Conservation (phyloP, 225 moss, liverwort and hornwort species). For the Polytrichum commune region DNA sequence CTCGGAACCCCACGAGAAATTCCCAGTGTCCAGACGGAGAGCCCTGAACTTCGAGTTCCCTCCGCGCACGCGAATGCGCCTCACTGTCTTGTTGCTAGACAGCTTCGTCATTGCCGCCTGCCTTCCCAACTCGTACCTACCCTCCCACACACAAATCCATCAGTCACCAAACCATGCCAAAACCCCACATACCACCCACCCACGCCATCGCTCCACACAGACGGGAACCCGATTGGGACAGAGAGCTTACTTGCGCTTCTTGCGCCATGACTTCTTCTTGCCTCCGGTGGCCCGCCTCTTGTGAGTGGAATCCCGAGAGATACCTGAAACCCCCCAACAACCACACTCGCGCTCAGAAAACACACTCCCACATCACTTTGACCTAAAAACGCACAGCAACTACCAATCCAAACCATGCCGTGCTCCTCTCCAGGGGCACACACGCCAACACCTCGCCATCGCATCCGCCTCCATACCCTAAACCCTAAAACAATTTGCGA, state of each 20-base stretch:
- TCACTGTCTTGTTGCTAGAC: slow-evolving; percentile 90
- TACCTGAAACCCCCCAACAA: slow-evolving; percentile 48
- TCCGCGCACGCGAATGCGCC: slow-evolving; percentile 69
- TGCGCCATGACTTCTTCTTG: slow-evolving; percentile 99
- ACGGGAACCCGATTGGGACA: background rate
- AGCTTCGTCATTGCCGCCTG: slow-evolving; percentile 89
- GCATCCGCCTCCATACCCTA: no score
- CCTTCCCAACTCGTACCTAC: slow-evolving; percentile 89
- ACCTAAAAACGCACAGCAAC: no score
- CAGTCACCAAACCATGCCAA: slow-evolving; percentile 1
- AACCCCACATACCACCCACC: background rate
- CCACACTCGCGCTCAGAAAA: no score
- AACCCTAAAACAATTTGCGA: no score
- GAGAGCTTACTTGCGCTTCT: slow-evolving; percentile 75
- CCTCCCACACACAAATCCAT: background rate
- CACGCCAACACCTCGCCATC: no score
- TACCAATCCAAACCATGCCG: no score
- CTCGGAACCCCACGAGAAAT: slow-evolving; percentile 89
- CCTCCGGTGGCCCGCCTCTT: slow-evolving; percentile 95
- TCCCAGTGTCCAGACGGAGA: slow-evolving; percentile 79
- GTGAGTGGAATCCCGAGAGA: slow-evolving; percentile 94
- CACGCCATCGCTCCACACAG: background rate
- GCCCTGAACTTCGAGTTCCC: slow-evolving; percentile 92
- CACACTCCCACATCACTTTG: no score
- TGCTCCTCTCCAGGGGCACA: no score